Evolutionary conservation across 177 flowering plant genomes (phyloP).

Genomic region (Telopea speciosissima): DNA sequence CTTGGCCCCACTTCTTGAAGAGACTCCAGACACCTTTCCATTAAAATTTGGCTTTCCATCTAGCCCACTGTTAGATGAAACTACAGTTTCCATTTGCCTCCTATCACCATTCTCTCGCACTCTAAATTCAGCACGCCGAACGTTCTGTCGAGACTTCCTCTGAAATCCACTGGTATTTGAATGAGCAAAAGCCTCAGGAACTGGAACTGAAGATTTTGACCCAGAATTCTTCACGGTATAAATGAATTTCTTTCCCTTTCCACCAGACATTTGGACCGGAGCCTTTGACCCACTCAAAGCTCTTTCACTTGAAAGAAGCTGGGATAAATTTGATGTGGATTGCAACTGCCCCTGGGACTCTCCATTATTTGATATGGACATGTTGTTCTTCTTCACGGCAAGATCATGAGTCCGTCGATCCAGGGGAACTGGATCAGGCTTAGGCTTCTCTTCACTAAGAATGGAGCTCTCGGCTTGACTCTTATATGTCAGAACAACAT

Average conservation of each 20-base stretch:
- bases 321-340: constrained; percentile 21
- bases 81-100: constrained; percentile 32
- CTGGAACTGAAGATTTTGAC: constrained; percentile 29
- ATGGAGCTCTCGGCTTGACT: constrained; percentile 16
- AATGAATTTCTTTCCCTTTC: constrained; percentile 46
- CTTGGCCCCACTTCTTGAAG: constrained; percentile 34
- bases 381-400: constrained; percentile 18
- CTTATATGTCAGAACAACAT: constrained; percentile 13
- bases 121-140: constrained; percentile 66
- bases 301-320: constrained; percentile 30
- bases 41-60: constrained; percentile 37
- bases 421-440: constrained; percentile 18
- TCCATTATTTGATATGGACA: constrained; percentile 19
- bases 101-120: constrained; percentile 42
- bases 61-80: constrained; percentile 25
- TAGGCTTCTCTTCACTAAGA: constrained; percentile 17
- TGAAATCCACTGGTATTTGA: constrained; percentile 46
- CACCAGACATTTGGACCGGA: constrained; percentile 34
- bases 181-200: constrained; percentile 32
- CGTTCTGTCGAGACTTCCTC: constrained; percentile 48
- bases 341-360: constrained; percentile 32
- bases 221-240: constrained; percentile 48
- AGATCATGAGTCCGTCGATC: constrained; percentile 20
- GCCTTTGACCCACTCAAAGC: constrained; percentile 28
- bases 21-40: constrained; percentile 31